Evolutionary conservation across 345 rosid species (phyloP), one percentile per base, ranked within the genome.

Genomic region (Corymbia maculata): DNA sequence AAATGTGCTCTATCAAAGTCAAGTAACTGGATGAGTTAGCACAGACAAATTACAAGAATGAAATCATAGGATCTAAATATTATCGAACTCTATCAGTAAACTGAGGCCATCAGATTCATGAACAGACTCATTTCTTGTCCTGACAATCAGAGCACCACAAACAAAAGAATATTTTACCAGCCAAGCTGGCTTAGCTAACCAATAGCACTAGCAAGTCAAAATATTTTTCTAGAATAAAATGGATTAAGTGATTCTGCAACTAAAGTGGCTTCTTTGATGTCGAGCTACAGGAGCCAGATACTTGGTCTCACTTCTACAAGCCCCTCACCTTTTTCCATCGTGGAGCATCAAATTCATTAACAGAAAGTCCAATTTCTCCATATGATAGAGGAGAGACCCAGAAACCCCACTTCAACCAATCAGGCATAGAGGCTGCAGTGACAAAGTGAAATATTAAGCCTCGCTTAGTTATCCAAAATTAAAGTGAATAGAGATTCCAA

Each of bases 301-400:
- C 9, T 49, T 84, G 3, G 30, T 84, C 5, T 84, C 52, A 45
- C 51, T 79, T 51, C 66, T 79, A 44, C 9, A 16, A 87, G 52
- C 79, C 79, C 84, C 53, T 84, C 85, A 95, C 98, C 92, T 93
- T 90, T 55, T 93, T 91, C 98, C 99, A 94, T 30, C 98, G 86
- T 17, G 97, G 95, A 88, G 98, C 94, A 44, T 92, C 94, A 89
- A 97, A 96, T 82, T 97, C 98, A 64, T 96, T 97, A 22, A 92
- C 90, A 1, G 95, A 88, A 80, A 96, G 89, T 7, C 95, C 99
- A 50, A 95, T 95, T 89, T 93, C 95, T 6, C 94, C 98, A 87
- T 96, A 97, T 44, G 96, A 85, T n/a, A 94, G 11, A 51, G 99
- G 99, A 52, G 92, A 92, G 51, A 94, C 86, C 99, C 99, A 96